These are phyloP conservation scores for Centella asiatica DNA, from an alignment of 129 eudicot species.

Conservation along the genomic window DNA sequence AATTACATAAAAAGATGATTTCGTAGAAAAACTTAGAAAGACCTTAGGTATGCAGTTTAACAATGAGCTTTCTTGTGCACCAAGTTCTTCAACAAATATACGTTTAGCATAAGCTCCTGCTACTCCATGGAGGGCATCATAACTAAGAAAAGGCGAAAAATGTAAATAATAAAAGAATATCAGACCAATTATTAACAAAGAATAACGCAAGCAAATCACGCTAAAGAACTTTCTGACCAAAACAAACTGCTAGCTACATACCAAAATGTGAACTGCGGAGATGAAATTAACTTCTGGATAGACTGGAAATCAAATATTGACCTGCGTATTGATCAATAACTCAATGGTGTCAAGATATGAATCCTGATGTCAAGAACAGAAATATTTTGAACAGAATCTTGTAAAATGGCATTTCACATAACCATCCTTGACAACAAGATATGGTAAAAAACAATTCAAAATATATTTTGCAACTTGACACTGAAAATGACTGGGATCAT, in stretches of 20 bases:
- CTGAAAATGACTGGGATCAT: conserved; percentile 19
- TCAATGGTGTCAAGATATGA: conserved; percentile 6
- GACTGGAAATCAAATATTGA: conserved; percentile 79
- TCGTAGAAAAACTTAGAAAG: not conserved
- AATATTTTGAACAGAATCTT: not conserved
- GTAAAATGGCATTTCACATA: not conserved
- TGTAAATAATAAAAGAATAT: not conserved
- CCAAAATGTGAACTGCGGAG: conserved; percentile 86
- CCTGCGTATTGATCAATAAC: conserved; percentile 30
- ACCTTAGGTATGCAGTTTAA: conserved; percentile 92
- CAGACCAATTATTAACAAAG: not conserved
- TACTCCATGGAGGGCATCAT: conserved; percentile 93
- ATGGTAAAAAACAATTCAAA: too few species aligned
- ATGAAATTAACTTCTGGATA: conserved; percentile 69
- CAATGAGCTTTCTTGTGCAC: conserved; percentile 79
- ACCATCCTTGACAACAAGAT: not conserved
- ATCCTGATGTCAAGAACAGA: not conserved
- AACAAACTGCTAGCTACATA: conserved; percentile 14
- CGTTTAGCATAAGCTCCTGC: conserved; percentile 93
- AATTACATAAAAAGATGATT: conserved; percentile 2
- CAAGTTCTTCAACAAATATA: conserved; percentile 92
- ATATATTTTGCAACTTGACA: not conserved
- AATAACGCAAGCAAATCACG: not conserved
- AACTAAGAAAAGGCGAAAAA: conserved; percentile 30
- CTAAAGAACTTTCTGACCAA: not conserved